Percentiles rank a stretch among this genome's conserved stretches.
phyloP scores from a whole-genome alignment of 2,329 filamentous ascomycete species.

The Cryoendolithus antarcticus region DNA sequence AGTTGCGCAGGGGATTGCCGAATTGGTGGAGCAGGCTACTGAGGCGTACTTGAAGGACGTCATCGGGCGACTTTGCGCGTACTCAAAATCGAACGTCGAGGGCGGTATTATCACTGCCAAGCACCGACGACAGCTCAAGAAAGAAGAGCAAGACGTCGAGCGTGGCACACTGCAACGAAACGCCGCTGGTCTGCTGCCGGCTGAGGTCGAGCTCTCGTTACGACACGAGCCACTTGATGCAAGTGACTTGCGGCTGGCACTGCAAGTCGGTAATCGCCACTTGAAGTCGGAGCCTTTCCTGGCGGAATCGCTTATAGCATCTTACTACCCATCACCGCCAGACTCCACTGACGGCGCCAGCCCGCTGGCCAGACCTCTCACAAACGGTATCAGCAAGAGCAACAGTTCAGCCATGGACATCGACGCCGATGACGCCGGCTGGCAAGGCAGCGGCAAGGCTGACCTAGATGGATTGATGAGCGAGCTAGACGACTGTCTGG shows the following conservation, averaged over 20 bases:
- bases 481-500: slow-evolving; percentile 28
- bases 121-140: slow-evolving; percentile 61
- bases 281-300: slow-evolving; percentile 68
- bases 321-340: slow-evolving; percentile 24
- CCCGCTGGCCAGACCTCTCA: slow-evolving; percentile 5
- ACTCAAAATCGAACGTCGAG: slow-evolving; percentile 44
- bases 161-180: slow-evolving; percentile 65
- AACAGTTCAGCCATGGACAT: slow-evolving; percentile 24
- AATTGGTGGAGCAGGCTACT: slow-evolving; percentile 48
- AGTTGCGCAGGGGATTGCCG: slow-evolving; percentile 36
- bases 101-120: slow-evolving; percentile 59
- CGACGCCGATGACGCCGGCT: slow-evolving; percentile 25
- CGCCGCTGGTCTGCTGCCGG: slow-evolving; percentile 63
- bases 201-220: slow-evolving; percentile 65
- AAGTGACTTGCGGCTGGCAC: slow-evolving; percentile 62
- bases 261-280: slow-evolving; percentile 64
- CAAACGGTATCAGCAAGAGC: slow-evolving; percentile 13
- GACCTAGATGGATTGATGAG: slow-evolving; percentile 20
- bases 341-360: slow-evolving; percentile 5
- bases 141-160: slow-evolving; percentile 61
- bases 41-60: slow-evolving; percentile 53
- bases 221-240: slow-evolving; percentile 62
- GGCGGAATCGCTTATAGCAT: slow-evolving; percentile 50
- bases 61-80: slow-evolving; percentile 41
- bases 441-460: slow-evolving; percentile 24